These are phyloP conservation scores for Xylaria sp. DNA, from an alignment of 2,329 filamentous ascomycete genomes.

Conservation along the genomic window DNA sequence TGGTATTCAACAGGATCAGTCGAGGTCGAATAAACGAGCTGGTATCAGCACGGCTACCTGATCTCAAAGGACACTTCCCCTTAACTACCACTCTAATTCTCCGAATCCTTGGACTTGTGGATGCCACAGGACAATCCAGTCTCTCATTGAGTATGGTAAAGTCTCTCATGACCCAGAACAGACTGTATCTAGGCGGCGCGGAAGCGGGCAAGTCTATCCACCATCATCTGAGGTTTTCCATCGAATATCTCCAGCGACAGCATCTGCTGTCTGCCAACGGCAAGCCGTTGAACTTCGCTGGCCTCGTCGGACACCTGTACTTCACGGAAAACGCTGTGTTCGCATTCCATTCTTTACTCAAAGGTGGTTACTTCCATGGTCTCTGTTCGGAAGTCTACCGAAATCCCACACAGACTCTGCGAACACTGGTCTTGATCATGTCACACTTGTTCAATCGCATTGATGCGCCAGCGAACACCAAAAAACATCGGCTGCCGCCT, in stretches of 20 bases:
- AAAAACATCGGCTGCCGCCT: constrained; percentile 60
- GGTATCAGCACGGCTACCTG: constrained; percentile 67
- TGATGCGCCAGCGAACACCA: constrained; percentile 33
- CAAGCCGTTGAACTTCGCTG: constrained; percentile 65
- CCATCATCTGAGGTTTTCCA: constrained; percentile 74
- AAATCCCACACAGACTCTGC: constrained; percentile 30
- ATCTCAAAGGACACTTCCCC: constrained; percentile 72
- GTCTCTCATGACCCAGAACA: constrained; percentile 62
- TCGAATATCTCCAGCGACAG: constrained; percentile 70
- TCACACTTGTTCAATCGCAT: constrained; percentile 64
- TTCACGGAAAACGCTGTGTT: constrained; percentile 71
- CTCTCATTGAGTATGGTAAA: constrained; percentile 60
- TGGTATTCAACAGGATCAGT: constrained; percentile 67
- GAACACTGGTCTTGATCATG: constrained; percentile 58
- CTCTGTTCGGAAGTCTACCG: constrained; percentile 8
- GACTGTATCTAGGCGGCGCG: constrained; percentile 64
- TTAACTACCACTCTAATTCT: constrained; percentile 69
- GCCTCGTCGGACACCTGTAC: constrained; percentile 66
- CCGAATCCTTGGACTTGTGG: constrained; percentile 60
- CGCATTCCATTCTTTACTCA: constrained; percentile 69
- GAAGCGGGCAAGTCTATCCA: constrained; percentile 63
- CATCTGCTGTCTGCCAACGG: constrained; percentile 57
- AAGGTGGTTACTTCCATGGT: constrained; percentile 35
- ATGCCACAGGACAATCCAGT: constrained; percentile 57
- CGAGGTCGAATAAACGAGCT: constrained; percentile 59